These are phyloP conservation scores for Penicillium turbatum DNA, from an alignment of 495 filamentous ascomycete genomes.

Conservation along the genomic window DNA sequence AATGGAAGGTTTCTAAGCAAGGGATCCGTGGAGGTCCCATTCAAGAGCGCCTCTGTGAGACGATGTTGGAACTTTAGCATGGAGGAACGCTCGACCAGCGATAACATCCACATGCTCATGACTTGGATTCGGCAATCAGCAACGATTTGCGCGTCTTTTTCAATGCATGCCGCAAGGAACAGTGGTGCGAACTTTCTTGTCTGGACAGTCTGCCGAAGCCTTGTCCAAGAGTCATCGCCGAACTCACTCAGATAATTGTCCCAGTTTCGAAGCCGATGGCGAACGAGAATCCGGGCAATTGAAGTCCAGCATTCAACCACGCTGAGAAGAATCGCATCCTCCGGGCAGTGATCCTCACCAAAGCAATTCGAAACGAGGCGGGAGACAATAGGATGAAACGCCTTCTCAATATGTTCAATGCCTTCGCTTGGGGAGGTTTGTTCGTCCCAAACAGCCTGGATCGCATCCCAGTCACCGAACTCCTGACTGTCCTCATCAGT, in stretches of 20 bases:
- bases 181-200: slow-evolving; percentile 59
- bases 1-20: slow-evolving; percentile 63
- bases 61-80: slow-evolving; percentile 64
- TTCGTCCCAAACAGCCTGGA: slow-evolving; percentile 47
- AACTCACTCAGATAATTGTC: slow-evolving; percentile 54
- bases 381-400: slow-evolving; percentile 49
- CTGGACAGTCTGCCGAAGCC: slow-evolving; percentile 59
- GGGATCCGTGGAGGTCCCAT: slow-evolving; percentile 41
- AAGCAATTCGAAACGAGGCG: slow-evolving; percentile 65
- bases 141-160: slow-evolving; percentile 39
- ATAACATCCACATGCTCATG: slow-evolving; percentile 54
- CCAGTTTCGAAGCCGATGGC: slow-evolving; percentile 47
- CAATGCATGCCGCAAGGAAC: slow-evolving; percentile 56
- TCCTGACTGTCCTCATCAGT: slow-evolving; percentile 68
- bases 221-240: slow-evolving; percentile 55
- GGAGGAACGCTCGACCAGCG: slow-evolving; percentile 61
- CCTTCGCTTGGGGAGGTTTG: slow-evolving; percentile 24
- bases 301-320: slow-evolving; percentile 57
- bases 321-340: slow-evolving; percentile 54
- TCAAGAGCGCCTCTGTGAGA: slow-evolving; percentile 55
- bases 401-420: slow-evolving; percentile 36
- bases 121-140: slow-evolving; percentile 47
- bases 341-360: slow-evolving; percentile 55
- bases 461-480: slow-evolving; percentile 62
- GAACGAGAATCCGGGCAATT: slow-evolving; percentile 50